Evolutionary conservation across 2,329 filamentous ascomycete genomes (phyloP), one percentile per base, ranked within the genome.

Genomic region (Elsinoe necatrix): DNA sequence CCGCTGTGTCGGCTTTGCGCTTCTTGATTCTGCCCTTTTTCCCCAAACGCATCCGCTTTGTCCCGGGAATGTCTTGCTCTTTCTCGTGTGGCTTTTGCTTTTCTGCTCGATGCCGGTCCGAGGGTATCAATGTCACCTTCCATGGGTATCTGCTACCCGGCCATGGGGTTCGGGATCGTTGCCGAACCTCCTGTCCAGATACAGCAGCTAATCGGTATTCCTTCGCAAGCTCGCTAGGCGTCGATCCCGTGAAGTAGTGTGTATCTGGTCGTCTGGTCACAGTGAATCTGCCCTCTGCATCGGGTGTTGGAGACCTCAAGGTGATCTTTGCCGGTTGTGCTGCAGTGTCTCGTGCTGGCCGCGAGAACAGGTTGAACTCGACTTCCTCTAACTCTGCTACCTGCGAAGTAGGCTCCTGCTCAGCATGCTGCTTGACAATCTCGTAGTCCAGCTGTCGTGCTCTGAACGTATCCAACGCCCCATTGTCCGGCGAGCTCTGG

Each of bases 11-110:
- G 9, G 20, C 18, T 20, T 57, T 59, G 8, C 67, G 62, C 14
- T 61, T 48, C 48, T 63, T 64, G 31, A 69, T 63, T 1, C 68
- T 63, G 23, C 61, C 56, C 47, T 67, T 66, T 58, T 70, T 70
- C 41, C 66, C 66, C 7, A 64, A 60, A 5, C 67, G 59, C 20
- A 52, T 66, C 12, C 65, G 66, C 45, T 64, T 68, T 4, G 54
- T 52, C 29, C 41, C 41, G 41, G 4, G 23, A 9, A 14, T 37
- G 31, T 27, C 16, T 51, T 34, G 29, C 42, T 48, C 21, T 59
- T 41, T 11, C 48, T 31, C 4, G 31, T 29, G 27, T 29, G 27
- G 27, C 27, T 29, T 4, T 29, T 11, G 23, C 3, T 29, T 31
- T n/a, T 27, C 50, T 20, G 55, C 34, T 1, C 51, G 27, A 9